A percentile compares a stretch with the other conserved stretches of the same genome.
Evolutionary conservation across 805 yeast species (phyloP).

Genomic region (Starmerella lactis-condensi): DNA sequence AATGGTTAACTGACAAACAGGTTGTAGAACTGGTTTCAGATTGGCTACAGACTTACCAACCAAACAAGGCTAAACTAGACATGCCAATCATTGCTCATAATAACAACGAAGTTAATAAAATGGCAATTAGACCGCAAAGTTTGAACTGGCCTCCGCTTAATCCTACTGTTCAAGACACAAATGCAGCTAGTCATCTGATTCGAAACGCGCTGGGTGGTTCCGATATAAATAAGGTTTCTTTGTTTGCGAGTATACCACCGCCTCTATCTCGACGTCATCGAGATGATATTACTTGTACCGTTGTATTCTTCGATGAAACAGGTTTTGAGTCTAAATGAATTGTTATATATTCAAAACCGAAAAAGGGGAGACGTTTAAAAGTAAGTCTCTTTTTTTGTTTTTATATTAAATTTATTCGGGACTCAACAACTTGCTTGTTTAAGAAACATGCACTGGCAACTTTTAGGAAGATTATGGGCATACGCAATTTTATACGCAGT

Average conservation of each 20-base stretch:
- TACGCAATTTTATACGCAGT: no score
- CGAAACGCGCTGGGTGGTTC: constrained; percentile 87
- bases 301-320: constrained; percentile 79
- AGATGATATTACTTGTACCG: constrained; percentile 89
- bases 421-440: no score
- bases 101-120: constrained; percentile 27
- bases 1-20: constrained; percentile 80
- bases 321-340: constrained; percentile 4
- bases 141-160: constrained; percentile 13
- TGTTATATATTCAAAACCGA: background rate
- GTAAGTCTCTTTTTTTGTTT: background rate
- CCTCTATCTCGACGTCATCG: constrained; percentile 79
- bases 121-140: constrained; percentile 32
- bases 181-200: constrained; percentile 78
- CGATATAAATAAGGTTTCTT: constrained; percentile 63
- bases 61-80: constrained; percentile 17
- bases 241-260: constrained; percentile 77
- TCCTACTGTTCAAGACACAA: constrained; percentile 47
- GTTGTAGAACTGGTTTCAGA: constrained; percentile 75
- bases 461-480: no score
- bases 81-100: constrained; percentile 26
- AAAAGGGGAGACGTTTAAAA: background rate
- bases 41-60: constrained; percentile 67
- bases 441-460: no score
- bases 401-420: background rate